Evolutionary conservation across 306 rosid species (phyloP), one percentile per base, ranked within the genome.

Genomic region (Rosa rugosa): DNA sequence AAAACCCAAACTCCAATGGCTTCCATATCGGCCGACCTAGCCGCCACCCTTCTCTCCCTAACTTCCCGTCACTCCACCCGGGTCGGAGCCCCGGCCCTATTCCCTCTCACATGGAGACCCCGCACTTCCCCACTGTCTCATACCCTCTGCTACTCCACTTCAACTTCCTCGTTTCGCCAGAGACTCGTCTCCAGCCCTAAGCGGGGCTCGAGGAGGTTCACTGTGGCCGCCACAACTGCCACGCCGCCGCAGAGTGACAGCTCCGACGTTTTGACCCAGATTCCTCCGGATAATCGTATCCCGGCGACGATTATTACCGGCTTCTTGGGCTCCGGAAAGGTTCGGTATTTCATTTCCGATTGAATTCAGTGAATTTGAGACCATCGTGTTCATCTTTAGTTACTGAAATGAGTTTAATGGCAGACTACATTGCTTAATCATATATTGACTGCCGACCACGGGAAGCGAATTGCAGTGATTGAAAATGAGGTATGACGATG

Each of bases 301-400:
- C 98, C 96, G 0, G 99, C 99, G 1, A 95, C 99, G 14, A 95
- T 95, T 54, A 93, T 93, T 72, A 95, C 98, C 70, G 97, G 99
- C 7, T 95, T 95, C 76, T 86, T 95, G 72, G 99, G 99, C 64
- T 91, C 99, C 60, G 99, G 98, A 74, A 90, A 95, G 98, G 99
- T 95, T 77, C 18, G 16, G n/a, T 53, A 17, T 31, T 64, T 10
- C 0, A 34, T 63, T 65, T 54, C 13, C 34, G 25, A 5, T 45
- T 17, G 2, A 6, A 6, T 14, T 23, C 34, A 27, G 6, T 54
- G 9, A 57, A 8, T 63, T 16, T 56, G 8, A 34, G 17, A 11
- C 31, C 22, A 17, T 14, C 9, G 12, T 38, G 41, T 20, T 41
- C n/a, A 22, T 57, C 22, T n/a, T 59, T 57, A 9, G 8, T n/a